Evolutionary conservation across 345 rosid species (phyloP).

Genomic region (Citrus unshiu): DNA sequence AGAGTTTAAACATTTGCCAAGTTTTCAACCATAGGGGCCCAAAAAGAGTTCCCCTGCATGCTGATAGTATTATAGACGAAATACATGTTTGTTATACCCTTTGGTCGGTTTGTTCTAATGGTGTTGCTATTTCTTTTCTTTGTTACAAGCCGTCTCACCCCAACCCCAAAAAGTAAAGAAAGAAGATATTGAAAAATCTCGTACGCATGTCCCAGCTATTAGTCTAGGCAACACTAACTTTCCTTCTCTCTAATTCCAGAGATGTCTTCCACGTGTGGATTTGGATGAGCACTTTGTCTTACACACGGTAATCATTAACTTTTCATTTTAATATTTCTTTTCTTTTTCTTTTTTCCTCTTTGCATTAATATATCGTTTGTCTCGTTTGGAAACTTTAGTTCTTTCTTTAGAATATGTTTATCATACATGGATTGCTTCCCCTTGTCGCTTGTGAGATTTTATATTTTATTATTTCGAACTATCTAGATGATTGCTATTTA

Average conservation of each 20-base stretch:
- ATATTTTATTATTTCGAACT: neutral
- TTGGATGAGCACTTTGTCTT: constrained; percentile 87
- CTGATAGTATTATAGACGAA: neutral
- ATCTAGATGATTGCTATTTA: neutral
- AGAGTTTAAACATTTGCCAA: neutral
- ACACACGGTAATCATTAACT: constrained; percentile 60
- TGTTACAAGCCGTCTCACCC: neutral
- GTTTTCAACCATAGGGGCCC: neutral
- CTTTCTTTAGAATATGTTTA: neutral
- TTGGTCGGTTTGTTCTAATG: neutral
- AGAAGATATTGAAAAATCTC: neutral
- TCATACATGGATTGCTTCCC: neutral
- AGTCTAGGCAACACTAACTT: constrained; percentile 7
- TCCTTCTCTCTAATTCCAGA: constrained; percentile 37
- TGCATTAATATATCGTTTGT: neutral
- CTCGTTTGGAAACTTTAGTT: neutral
- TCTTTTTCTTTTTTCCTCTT: neutral
- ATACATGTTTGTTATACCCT: neutral
- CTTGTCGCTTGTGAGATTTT: neutral
- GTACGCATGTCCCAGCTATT: neutral
- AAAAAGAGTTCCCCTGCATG: neutral
- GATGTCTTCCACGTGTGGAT: constrained; percentile 79
- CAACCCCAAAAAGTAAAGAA: neutral
- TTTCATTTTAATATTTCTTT: neutral
- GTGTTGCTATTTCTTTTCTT: neutral